phyloP scores from a whole-genome alignment of 176 grass and related monocot genomes.

The Calamus simplicifolius region DNA sequence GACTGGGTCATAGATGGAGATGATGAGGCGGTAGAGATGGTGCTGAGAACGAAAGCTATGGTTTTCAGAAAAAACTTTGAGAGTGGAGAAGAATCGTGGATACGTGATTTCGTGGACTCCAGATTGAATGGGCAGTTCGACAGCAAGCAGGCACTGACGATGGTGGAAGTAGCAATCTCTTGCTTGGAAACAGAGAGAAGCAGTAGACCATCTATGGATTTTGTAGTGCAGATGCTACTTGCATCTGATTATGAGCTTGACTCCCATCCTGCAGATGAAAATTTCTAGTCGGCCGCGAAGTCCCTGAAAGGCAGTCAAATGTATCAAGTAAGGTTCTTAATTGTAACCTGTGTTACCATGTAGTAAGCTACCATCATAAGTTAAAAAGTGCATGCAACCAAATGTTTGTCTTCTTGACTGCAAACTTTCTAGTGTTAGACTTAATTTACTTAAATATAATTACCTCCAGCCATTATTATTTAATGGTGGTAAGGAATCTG shows the following conservation, averaged over 20 bases:
- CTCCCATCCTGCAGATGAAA: no score
- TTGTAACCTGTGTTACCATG: no score
- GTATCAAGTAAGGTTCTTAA: no score
- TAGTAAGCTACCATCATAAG: no score
- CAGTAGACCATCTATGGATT: conserved; percentile 15
- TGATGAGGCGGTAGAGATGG: background rate
- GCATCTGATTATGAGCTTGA: background rate
- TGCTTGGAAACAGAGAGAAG: conserved; percentile 17
- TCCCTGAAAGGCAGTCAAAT: no score
- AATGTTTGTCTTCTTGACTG: no score
- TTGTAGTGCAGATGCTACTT: conserved; percentile 6
- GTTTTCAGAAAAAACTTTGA: background rate
- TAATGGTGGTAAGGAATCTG: no score
- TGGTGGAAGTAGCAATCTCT: conserved; percentile 15
- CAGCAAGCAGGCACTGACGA: background rate
- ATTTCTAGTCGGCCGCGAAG: no score
- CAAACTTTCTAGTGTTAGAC: no score
- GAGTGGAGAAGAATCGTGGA: conserved; percentile 8
- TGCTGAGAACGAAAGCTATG: background rate
- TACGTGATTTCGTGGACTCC: conserved; percentile 10
- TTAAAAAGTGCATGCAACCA: no score
- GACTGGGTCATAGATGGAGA: conserved; percentile 14
- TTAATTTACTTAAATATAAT: no score
- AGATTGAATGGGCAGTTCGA: conserved; percentile 15
- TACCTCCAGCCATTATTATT: no score